These are phyloP conservation scores for Abrus precatorius DNA, from an alignment of 306 rosid genomes.

Conservation along the genomic window DNA sequence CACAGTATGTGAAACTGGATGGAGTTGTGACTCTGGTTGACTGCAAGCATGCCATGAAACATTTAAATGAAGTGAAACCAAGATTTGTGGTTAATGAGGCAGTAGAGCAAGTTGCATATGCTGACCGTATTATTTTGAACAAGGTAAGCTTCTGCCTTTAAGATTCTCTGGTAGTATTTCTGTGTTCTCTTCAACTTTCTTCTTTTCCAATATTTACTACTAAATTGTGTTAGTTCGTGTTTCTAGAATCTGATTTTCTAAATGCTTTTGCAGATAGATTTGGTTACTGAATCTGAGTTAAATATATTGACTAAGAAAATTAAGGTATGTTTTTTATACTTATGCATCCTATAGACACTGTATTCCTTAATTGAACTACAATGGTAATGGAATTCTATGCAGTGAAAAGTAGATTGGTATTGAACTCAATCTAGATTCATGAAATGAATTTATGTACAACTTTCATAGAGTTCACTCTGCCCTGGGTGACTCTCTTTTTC, in stretches of 20 bases:
- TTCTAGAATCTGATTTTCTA: conserved; percentile 35
- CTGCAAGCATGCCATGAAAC: conserved; percentile 85
- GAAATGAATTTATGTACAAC: conserved; percentile 7
- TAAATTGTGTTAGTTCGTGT: not conserved
- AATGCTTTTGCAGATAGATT: conserved; percentile 76
- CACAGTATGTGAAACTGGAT: conserved; percentile 79
- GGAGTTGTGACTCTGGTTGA: conserved; percentile 97
- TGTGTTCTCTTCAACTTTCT: conserved; percentile 3
- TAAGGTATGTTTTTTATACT: conserved; percentile 61
- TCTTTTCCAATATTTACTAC: not conserved
- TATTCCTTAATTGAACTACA: conserved; percentile 21
- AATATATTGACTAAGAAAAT: conserved; percentile 67
- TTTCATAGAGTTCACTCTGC: conserved; percentile 4
- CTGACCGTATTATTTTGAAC: conserved; percentile 88
- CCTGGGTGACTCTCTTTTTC: not conserved
- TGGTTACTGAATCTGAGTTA: conserved; percentile 76
- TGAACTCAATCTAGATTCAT: conserved; percentile 11
- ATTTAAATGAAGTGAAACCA: conserved; percentile 86
- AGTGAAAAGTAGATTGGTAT: not conserved
- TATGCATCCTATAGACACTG: conserved; percentile 11
- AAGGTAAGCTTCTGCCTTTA: conserved; percentile 63
- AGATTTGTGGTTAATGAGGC: conserved; percentile 97
- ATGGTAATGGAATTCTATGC: not conserved
- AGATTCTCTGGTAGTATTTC: conserved; percentile 31
- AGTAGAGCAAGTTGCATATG: conserved; percentile 92